Conservation (phyloP, 1,284 basidiomycete genomes). For the Marasmius sp. region DNA sequence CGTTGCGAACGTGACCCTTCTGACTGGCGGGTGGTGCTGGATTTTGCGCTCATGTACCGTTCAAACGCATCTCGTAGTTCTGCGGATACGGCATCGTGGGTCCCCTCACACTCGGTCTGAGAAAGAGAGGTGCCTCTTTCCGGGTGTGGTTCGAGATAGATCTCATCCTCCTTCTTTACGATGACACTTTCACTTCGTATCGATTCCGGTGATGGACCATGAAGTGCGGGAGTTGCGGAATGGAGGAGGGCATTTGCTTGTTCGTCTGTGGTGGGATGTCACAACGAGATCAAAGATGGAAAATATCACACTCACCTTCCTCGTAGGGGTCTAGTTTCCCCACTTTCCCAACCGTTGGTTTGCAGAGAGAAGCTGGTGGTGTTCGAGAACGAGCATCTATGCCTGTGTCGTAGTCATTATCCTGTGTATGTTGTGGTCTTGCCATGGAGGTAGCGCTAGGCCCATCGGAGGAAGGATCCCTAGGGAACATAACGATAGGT, state of each 20-base stretch:
- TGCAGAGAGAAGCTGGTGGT: neutral
- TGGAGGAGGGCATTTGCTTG: neutral
- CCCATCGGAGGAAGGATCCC: too few relatives aligned
- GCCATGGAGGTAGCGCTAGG: too few relatives aligned
- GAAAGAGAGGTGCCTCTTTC: neutral
- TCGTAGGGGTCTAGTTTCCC: conserved; percentile 1
- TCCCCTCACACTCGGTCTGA: neutral
- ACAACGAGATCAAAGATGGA: too few relatives aligned
- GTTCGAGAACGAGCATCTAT: neutral
- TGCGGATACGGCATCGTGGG: neutral
- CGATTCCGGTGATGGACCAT: neutral
- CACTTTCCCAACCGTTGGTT: neutral
- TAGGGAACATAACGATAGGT: too few relatives aligned
- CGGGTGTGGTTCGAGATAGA: neutral
- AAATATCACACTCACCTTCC: neutral
- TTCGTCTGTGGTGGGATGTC: neutral
- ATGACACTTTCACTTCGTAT: neutral
- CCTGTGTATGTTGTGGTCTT: neutral
- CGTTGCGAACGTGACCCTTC: too few relatives aligned
- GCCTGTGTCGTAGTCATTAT: neutral
- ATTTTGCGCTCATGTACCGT: neutral
- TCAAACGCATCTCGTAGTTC: neutral
- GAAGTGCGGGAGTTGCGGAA: neutral
- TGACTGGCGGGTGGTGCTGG: too few relatives aligned
- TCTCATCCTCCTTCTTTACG: neutral